These are phyloP conservation scores for Vanrija pseudolonga DNA, from an alignment of 1,284 basidiomycete genomes.

Conservation along the genomic window DNA sequence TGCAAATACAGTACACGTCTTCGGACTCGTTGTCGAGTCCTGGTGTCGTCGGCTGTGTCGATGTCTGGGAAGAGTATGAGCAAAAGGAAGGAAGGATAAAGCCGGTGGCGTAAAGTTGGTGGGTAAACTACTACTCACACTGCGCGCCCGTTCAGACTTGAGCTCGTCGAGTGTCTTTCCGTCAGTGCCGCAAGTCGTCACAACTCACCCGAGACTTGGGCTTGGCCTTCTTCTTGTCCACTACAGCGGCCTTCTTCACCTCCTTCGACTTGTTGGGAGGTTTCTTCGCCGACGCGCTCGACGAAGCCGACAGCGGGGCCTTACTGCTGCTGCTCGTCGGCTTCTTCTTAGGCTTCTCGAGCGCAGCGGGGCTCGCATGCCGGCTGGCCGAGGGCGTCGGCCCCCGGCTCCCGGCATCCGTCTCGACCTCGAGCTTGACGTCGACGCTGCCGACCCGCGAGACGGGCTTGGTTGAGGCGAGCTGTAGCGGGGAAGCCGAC, in stretches of 20 bases:
- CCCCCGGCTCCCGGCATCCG: neutral
- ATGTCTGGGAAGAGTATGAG: too few species aligned
- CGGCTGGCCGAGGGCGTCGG: neutral
- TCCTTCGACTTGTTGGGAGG: slow-evolving; percentile 1
- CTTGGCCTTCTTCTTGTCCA: slow-evolving; percentile 12
- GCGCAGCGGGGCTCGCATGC: neutral
- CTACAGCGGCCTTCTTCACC: neutral
- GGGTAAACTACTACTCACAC: neutral
- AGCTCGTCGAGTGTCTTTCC: slow-evolving; percentile 10
- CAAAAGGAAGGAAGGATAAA: neutral
- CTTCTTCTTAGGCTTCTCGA: slow-evolving; percentile 80
- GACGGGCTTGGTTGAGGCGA: neutral
- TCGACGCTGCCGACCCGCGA: neutral
- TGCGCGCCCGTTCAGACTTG: slow-evolving; percentile 5
- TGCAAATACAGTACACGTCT: slow-evolving; percentile 38
- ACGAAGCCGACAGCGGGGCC: too few species aligned
- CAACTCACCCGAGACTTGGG: slow-evolving; percentile 19
- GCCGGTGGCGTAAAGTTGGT: neutral
- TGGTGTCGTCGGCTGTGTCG: slow-evolving; percentile 1
- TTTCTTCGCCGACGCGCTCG: neutral
- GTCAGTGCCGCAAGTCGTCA: neutral
- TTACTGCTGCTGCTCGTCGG: slow-evolving; percentile 28
- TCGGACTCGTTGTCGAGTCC: slow-evolving; percentile 18
- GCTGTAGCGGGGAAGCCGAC: too few species aligned
- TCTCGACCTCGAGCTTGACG: neutral